These are phyloP conservation scores for Ophiocordyceps australis DNA, from an alignment of 2,329 filamentous ascomycete genomes.

Conservation along the genomic window DNA sequence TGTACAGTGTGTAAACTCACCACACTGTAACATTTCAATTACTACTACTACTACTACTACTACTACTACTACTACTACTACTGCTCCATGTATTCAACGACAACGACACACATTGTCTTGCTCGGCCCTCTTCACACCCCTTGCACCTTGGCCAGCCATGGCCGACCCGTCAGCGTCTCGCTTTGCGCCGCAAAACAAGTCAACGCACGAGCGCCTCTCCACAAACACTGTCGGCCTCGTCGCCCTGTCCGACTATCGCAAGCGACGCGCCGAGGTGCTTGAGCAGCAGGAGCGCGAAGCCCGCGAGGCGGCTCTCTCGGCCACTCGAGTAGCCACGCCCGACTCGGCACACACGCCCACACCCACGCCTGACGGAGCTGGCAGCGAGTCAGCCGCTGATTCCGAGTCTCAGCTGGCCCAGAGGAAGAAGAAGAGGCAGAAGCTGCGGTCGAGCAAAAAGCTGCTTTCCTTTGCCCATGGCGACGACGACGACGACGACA, in stretches of 20 bases:
- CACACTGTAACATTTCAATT: too few species aligned
- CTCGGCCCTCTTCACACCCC: background rate
- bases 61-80: too few species aligned
- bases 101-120: too few species aligned
- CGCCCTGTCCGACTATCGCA: conserved; percentile 82
- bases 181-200: conserved; percentile 60
- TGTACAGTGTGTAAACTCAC: too few species aligned
- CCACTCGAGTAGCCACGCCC: conserved; percentile 26
- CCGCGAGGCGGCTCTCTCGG: conserved; percentile 36
- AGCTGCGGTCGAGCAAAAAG: conserved; percentile 22
- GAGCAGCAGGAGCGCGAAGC: conserved; percentile 77
- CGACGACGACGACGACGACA: conserved; percentile 39
- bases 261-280: conserved; percentile 83
- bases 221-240: conserved; percentile 83
- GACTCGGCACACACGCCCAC: conserved; percentile 29
- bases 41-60: too few species aligned
- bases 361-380: conserved; percentile 24
- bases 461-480: conserved; percentile 50
- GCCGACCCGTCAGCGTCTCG: conserved; percentile 27
- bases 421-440: conserved; percentile 22
- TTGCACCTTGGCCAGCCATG: conserved; percentile 11
- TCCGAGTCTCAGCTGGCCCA: conserved; percentile 7
- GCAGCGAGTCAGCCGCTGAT: conserved; percentile 13
- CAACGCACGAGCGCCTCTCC: conserved; percentile 66
- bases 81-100: too few species aligned